Evolutionary conservation across 1,284 basidiomycete genomes (phyloP).

Genomic region (Ceratobasidium sp.): DNA sequence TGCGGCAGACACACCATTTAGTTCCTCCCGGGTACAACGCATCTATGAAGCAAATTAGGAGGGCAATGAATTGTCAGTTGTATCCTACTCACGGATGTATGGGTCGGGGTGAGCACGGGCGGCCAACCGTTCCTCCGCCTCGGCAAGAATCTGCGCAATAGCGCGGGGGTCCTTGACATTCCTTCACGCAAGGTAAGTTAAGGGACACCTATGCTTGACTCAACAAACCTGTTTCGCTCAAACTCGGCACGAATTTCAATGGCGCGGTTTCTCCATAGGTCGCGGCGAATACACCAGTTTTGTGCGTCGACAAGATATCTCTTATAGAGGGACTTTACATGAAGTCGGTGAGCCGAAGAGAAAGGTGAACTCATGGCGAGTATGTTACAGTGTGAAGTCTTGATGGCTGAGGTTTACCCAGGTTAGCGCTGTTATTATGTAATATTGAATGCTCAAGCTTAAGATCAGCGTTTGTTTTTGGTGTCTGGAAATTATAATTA

Average conservation of each 20-base stretch:
- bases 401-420: background rate
- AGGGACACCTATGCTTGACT: background rate
- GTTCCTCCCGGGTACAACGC: conserved; percentile 81
- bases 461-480: conserved; percentile 15
- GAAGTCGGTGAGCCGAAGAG: conserved; percentile 78
- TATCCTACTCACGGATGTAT: conserved; percentile 73
- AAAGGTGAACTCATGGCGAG: conserved; percentile 57
- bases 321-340: conserved; percentile 92
- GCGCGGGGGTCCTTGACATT: conserved; percentile 88
- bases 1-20: conserved; percentile 70
- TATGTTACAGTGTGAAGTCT: conserved; percentile 28
- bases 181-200: conserved; percentile 52
- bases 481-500: conserved; percentile 18
- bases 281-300: conserved; percentile 87
- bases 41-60: conserved; percentile 55
- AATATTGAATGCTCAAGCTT: conserved; percentile 4
- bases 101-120: conserved; percentile 84
- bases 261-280: conserved; percentile 84
- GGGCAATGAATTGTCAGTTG: conserved; percentile 26
- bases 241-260: conserved; percentile 89
- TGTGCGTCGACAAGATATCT: conserved; percentile 84
- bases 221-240: conserved; percentile 82
- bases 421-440: background rate
- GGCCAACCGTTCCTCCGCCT: conserved; percentile 80
- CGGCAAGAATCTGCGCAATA: conserved; percentile 77